Base-by-base conservation (phyloP, 805 yeast species). In the Zygoascus tannicola region DNA sequence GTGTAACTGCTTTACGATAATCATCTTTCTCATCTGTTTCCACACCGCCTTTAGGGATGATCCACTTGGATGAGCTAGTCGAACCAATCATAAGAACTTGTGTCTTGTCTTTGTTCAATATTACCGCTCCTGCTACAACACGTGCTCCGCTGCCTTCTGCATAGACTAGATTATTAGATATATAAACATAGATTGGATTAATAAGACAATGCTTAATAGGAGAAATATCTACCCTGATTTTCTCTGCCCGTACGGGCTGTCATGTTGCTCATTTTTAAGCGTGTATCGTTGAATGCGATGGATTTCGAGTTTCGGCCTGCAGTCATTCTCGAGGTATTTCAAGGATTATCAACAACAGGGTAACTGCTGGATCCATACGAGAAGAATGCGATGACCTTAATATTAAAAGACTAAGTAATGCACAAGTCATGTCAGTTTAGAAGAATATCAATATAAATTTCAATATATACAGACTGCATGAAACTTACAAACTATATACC, bases 11-110 rank as follows among this genome's bases (percentile, higher is more conserved):
- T 44, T 62, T 59, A 3, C 66, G 63, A 18, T 39, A 38, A 4
- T 63, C 50, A 19, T 62, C 85, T 10, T 54, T 45, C 47, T 68
- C 98, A 61, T 92, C 98, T 22, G 59, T 59, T 63, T 92, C 98
- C 33, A 88, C 79, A 1, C 98, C 98, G 28, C 98, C 98, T 60
- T 92, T 92, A 3, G 98, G 98, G 3, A 92, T 62, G 5, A 92
- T 85, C 95, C 95, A 90, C 52, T 71, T 71, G 35, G 70, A 71
- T 50, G 78, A 79, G 4, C 80, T 79, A 12, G 81, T 70, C 1
- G 97, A 85, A 45, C 83, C 74, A 20, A 92, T 75, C 78, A 92
- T 74, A 7, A 92, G 71, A 16, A 90, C 87, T 53, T 78, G 73
- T 22, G 70, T 70, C 44, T 70, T 74, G 22, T 71, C 67, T 1